A percentile compares a stretch with the other conserved stretches of the same genome.
Conservation (phyloP, 2,329 filamentous ascomycete genomes). For the Colletotrichum chrysophilum region DNA sequence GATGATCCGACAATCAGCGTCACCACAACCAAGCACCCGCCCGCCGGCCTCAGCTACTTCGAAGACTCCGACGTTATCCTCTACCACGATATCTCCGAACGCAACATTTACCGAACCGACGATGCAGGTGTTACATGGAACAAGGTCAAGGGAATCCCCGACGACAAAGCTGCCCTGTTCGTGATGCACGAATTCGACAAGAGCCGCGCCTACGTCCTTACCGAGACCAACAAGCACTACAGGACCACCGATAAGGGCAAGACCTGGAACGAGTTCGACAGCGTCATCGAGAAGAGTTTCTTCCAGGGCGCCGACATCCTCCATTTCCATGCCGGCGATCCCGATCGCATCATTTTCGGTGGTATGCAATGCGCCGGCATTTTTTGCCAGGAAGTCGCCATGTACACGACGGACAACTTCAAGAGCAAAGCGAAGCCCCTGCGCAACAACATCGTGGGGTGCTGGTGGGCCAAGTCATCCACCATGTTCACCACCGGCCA, state of each 20-base stretch:
- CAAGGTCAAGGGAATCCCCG: conserved; percentile 66
- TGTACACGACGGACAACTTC: conserved; percentile 89
- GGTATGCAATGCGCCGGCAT: conserved; percentile 71
- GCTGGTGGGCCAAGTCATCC: conserved; percentile 85
- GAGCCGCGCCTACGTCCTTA: conserved; percentile 81
- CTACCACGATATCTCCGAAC: conserved; percentile 69
- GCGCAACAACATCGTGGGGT: conserved; percentile 73
- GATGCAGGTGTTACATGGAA: conserved; percentile 84
- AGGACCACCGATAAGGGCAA: conserved; percentile 83
- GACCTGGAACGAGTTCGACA: conserved; percentile 78
- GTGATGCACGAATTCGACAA: conserved; percentile 80
- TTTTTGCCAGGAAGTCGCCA: conserved; percentile 66
- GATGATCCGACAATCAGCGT: conserved; percentile 70
- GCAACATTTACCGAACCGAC: conserved; percentile 76
- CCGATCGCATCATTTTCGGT: conserved; percentile 86
- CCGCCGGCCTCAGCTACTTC: conserved; percentile 83
- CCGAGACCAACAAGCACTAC: conserved; percentile 74
- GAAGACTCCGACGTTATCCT: conserved; percentile 85
- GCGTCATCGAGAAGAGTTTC: conserved; percentile 60
- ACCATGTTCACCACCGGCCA: conserved; percentile 74
- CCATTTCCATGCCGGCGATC: conserved; percentile 82
- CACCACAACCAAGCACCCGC: conserved; percentile 69
- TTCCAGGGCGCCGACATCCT: conserved; percentile 57
- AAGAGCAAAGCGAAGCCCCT: conserved; percentile 68
- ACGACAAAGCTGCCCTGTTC: conserved; percentile 67